phyloP scores from a whole-genome alignment of 2,329 filamentous ascomycete genomes.

The Cytospora schulzeri region DNA sequence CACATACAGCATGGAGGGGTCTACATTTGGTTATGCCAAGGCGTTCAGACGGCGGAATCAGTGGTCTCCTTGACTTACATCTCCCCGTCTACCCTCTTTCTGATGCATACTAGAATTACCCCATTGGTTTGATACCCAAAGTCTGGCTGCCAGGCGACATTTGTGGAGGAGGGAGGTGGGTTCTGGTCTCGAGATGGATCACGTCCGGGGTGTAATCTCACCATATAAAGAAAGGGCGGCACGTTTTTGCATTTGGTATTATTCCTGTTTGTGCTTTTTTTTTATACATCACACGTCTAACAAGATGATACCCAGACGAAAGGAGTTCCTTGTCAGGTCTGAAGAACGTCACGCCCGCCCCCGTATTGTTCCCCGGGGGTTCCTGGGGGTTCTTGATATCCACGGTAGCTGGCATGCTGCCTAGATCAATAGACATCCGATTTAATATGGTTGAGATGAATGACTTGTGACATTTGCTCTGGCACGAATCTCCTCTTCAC shows the following conservation, averaged over 20 bases:
- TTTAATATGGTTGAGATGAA: not conserved
- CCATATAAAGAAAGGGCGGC: not conserved
- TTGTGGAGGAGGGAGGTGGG: not conserved
- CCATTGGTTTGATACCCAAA: not conserved
- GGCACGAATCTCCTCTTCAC: not conserved
- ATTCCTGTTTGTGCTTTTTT: not conserved
- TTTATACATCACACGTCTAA: not conserved
- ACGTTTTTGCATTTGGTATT: not conserved
- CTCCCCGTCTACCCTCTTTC: not conserved
- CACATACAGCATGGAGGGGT: not conserved
- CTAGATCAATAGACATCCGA: not conserved
- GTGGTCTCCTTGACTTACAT: not conserved
- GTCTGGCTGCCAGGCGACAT: not conserved
- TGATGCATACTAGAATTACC: not conserved
- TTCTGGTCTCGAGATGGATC: not conserved
- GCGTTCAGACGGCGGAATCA: not conserved
- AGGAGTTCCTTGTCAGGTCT: not conserved
- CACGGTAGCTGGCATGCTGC: not conserved
- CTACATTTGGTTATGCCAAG: not conserved
- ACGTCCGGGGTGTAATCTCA: not conserved
- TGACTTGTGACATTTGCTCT: not conserved
- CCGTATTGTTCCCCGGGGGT: not conserved
- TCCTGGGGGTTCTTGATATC: not conserved
- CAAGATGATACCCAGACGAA: conserved; percentile 1
- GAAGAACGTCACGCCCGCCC: not conserved